Base-by-base conservation (phyloP, 352 stramenopile species). In the Blastocystis sp. region DNA sequence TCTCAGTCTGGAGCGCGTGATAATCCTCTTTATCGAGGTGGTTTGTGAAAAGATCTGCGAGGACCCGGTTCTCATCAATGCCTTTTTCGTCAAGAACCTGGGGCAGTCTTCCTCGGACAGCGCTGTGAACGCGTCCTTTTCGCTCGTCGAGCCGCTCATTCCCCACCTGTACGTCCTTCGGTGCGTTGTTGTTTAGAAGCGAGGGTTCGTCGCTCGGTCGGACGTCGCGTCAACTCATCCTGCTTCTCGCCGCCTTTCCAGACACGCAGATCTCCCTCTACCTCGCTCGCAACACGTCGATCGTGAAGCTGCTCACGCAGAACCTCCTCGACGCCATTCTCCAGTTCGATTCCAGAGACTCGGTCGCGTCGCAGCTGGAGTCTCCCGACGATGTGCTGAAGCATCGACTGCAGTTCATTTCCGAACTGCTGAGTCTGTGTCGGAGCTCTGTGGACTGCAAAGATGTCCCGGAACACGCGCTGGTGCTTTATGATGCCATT, bases 1-100 rank as follows among this genome's bases (percentile, higher is more conserved):
- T 65, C n/a, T 47, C 18, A n/a, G 30, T 11, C 34, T 89, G 63
- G 78, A 89, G 47, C 30, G 37, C 18, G 37, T 45, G 8, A 89
- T 89, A 3, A 89, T 89, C 76, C 45, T 45, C 6, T 89, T 89
- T 55, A 65, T 89, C 47, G 63, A 89, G 55, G 78, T 89, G 54
- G 47, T 89, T 37, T 89, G 78, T 34, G 30, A 89, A 9, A 89
- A 89, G 50, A 30, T 89, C 11, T 79, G 78, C 53, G 64, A 76
- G 8, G 66, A 89, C 62, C 78, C 78, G 9, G 63, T 89, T 43
- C 37, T 89, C n/a, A 89, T 89, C 66, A 89, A 89, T 47, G 63
- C 66, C 78, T 89, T 89, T 69, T 89, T 89, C n/a, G 47, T 64
- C 30, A 59, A 69, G 59, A 50, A 89, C 39, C 1, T n/a, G 13